phyloP scores from a whole-genome alignment of 495 filamentous ascomycete species.

The Aspergillus nidulans region DNA sequence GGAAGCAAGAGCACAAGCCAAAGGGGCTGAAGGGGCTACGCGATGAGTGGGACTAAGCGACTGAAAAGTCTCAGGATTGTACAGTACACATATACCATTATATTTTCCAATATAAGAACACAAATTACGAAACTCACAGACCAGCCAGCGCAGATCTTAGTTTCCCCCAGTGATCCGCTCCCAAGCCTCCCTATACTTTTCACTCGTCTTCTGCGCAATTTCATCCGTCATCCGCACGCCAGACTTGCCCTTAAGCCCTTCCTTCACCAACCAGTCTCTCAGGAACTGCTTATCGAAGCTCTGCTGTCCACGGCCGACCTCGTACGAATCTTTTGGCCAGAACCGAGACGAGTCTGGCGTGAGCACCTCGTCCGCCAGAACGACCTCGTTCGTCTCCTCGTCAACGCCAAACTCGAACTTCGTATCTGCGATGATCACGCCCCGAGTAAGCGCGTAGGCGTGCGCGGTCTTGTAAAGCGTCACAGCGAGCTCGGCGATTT shows the following conservation, averaged over 20 bases:
- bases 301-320: conserved; percentile 66
- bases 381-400: conserved; percentile 65
- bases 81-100: conserved; percentile 17
- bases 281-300: conserved; percentile 92
- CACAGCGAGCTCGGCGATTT: conserved; percentile 68
- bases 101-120: not conserved
- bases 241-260: conserved; percentile 66
- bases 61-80: conserved; percentile 7
- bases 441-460: conserved; percentile 68
- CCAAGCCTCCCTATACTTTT: conserved; percentile 66
- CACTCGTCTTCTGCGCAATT: conserved; percentile 57
- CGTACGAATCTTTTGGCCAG: conserved; percentile 75
- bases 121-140: not conserved
- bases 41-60: conserved; percentile 34
- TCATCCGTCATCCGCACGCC: conserved; percentile 65
- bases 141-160: conserved; percentile 9
- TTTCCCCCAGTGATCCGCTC: conserved; percentile 60
- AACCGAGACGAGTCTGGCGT: conserved; percentile 85
- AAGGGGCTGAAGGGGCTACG: conserved; percentile 38
- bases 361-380: conserved; percentile 87
- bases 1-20: conserved; percentile 15
- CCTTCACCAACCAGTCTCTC: conserved; percentile 74
- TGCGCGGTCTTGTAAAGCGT: conserved; percentile 68
- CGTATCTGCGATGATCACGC: conserved; percentile 89
- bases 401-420: conserved; percentile 84